A percentile compares a stretch with the other conserved stretches of the same genome.
Evolutionary conservation across 2,329 filamentous ascomycete genomes (phyloP).

Genomic region (Clathrospora elynae): DNA sequence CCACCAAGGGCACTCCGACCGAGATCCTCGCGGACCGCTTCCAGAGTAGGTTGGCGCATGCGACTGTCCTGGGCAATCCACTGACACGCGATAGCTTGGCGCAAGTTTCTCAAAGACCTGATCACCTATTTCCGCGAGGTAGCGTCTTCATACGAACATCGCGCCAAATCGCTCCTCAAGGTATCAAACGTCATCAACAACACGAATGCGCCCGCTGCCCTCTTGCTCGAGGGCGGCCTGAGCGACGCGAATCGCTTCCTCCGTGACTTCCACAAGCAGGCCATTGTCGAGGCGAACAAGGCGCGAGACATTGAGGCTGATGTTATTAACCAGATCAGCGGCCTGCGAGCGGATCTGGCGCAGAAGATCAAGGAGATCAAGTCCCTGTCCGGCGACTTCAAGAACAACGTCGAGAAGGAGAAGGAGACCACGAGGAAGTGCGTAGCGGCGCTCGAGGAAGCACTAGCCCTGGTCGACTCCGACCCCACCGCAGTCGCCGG

Average conservation of each 20-base stretch:
- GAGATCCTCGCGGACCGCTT: conserved; percentile 87
- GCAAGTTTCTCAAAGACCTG: conserved; percentile 91
- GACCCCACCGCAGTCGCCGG: conserved; percentile 76
- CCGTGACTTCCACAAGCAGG: conserved; percentile 79
- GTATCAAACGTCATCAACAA: conserved; percentile 85
- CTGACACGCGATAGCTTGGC: conserved; percentile 72
- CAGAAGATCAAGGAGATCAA: conserved; percentile 99
- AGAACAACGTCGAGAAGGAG: conserved; percentile 94
- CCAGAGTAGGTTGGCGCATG: conserved; percentile 65
- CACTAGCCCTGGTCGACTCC: conserved; percentile 76
- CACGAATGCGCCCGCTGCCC: conserved; percentile 72
- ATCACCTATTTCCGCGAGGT: conserved; percentile 94
- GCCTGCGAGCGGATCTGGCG: conserved; percentile 82
- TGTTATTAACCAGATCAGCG: conserved; percentile 84
- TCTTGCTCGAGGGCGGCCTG: conserved; percentile 81
- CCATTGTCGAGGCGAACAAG: conserved; percentile 81
- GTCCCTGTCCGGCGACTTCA: conserved; percentile 89
- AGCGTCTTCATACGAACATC: conserved; percentile 83
- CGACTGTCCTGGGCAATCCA: background rate
- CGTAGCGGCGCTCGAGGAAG: conserved; percentile 80
- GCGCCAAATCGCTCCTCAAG: conserved; percentile 80
- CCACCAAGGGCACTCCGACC: conserved; percentile 84
- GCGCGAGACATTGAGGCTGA: conserved; percentile 89
- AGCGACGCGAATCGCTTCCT: conserved; percentile 84
- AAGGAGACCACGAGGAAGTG: conserved; percentile 82